phyloP scores from a whole-genome alignment of 495 filamentous ascomycete genomes.

The Penicillium robsamsonii region DNA sequence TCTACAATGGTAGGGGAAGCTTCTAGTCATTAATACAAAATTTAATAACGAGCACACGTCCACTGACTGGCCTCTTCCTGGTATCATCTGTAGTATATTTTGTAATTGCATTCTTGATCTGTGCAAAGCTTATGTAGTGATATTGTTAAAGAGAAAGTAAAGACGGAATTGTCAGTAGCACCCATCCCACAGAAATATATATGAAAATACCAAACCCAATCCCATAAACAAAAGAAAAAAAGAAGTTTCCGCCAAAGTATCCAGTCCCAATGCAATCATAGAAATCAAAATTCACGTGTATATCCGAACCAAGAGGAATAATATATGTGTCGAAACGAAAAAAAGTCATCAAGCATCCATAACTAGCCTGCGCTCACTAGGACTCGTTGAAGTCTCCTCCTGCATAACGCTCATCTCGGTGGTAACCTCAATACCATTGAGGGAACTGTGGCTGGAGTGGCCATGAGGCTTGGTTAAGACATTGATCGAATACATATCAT shows the following conservation, averaged over 20 bases:
- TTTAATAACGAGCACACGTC: too few relatives aligned
- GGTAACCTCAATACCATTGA: slow-evolving; percentile 36
- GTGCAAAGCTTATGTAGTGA: too few relatives aligned
- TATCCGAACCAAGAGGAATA: background rate
- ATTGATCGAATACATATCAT: slow-evolving; percentile 35
- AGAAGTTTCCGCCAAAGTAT: slow-evolving; percentile 3
- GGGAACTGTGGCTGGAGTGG: slow-evolving; percentile 10
- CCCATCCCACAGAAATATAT: slow-evolving; percentile 1
- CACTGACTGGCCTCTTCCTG: too few relatives aligned
- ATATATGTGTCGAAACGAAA: background rate
- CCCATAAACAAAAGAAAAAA: background rate
- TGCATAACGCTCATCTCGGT: slow-evolving; percentile 36
- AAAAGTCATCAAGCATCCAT: slow-evolving; percentile 22
- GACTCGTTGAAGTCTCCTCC: slow-evolving; percentile 21
- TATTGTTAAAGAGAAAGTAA: background rate
- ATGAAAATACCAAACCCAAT: background rate
- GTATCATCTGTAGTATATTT: background rate
- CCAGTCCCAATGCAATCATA: slow-evolving; percentile 17
- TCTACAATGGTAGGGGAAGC: too few relatives aligned
- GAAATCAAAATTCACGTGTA: background rate
- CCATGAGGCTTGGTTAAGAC: slow-evolving; percentile 22
- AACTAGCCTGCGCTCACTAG: slow-evolving; percentile 27
- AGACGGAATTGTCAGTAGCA: slow-evolving; percentile 8
- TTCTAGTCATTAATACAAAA: too few relatives aligned
- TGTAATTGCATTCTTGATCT: background rate